Percentiles rank a stretch among this genome's conserved stretches.
phyloP scores from a whole-genome alignment of 1,284 basidiomycete genomes.

The Porogramme epimiltina region DNA sequence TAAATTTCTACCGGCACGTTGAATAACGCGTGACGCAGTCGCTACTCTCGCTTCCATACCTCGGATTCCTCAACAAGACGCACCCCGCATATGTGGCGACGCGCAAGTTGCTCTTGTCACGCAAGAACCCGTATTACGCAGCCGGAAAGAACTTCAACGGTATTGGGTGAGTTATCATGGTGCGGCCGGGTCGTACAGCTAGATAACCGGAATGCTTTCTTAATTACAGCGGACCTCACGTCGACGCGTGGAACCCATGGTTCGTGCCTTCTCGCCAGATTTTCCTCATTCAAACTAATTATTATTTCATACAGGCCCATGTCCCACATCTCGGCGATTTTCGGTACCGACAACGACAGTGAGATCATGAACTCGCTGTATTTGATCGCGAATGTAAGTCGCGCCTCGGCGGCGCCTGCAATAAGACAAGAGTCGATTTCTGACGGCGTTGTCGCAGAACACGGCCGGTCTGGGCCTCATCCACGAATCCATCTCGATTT shows the following conservation, averaged over 20 bases:
- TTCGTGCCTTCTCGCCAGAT: constrained; percentile 31
- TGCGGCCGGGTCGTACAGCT: background rate
- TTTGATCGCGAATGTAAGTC: constrained; percentile 63
- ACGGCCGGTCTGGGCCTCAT: constrained; percentile 75
- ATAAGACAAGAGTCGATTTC: background rate
- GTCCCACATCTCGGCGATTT: constrained; percentile 75
- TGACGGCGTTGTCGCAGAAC: constrained; percentile 44
- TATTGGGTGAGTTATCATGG: constrained; percentile 51
- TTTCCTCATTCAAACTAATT: background rate
- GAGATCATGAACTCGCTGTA: constrained; percentile 67
- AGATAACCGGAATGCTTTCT: constrained; percentile 10
- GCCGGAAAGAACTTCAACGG: constrained; percentile 67
- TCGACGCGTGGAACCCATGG: constrained; percentile 72
- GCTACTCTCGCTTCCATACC: constrained; percentile 73
- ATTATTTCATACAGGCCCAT: constrained; percentile 58
- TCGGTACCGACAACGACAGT: constrained; percentile 68
- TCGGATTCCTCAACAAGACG: constrained; percentile 68
- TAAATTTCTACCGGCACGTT: no score
- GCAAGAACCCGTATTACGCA: constrained; percentile 69
- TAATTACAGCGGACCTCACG: constrained; percentile 66
- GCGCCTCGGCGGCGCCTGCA: background rate
- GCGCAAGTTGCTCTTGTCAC: constrained; percentile 60
- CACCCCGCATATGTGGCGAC: constrained; percentile 64
- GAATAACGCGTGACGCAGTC: constrained; percentile 44
- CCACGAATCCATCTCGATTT: constrained; percentile 73